These are phyloP conservation scores for Aspergillus aculeatinus DNA, from an alignment of 2,329 filamentous ascomycete genomes.

Conservation along the genomic window DNA sequence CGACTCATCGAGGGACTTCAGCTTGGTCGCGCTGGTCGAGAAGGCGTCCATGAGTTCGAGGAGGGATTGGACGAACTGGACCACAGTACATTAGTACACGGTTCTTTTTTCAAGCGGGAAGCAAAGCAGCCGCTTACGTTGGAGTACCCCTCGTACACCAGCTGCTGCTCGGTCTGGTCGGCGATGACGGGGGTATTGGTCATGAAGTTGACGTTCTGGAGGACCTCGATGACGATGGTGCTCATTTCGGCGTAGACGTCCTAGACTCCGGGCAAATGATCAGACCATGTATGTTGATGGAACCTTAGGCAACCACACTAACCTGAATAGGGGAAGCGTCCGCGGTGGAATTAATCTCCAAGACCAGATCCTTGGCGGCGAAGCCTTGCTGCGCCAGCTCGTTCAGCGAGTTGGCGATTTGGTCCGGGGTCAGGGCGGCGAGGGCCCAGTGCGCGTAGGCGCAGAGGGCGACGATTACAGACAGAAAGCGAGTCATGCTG, in stretches of 20 bases:
- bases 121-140: background rate
- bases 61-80: conserved; percentile 8
- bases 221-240: conserved; percentile 2
- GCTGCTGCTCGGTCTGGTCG: background rate
- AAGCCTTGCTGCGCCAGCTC: conserved; percentile 4
- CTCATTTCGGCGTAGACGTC: conserved; percentile 3
- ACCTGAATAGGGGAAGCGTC: conserved; percentile 1
- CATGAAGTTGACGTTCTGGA: conserved; percentile 1
- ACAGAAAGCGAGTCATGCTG: background rate
- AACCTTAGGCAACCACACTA: background rate
- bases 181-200: conserved; percentile 5
- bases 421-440: background rate
- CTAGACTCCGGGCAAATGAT: background rate
- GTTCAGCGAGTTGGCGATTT: conserved; percentile 4
- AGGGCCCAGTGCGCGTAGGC: background rate
- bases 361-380: conserved; percentile 1
- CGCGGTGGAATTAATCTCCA: conserved; percentile 4
- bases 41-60: conserved; percentile 6
- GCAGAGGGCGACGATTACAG: background rate
- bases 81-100: no score
- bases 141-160: conserved; percentile 2
- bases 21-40: background rate
- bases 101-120: no score
- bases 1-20: background rate
- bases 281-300: background rate